These are phyloP conservation scores for Gomphus sp. DNA, from an alignment of 1,284 basidiomycete species.

Conservation along the genomic window DNA sequence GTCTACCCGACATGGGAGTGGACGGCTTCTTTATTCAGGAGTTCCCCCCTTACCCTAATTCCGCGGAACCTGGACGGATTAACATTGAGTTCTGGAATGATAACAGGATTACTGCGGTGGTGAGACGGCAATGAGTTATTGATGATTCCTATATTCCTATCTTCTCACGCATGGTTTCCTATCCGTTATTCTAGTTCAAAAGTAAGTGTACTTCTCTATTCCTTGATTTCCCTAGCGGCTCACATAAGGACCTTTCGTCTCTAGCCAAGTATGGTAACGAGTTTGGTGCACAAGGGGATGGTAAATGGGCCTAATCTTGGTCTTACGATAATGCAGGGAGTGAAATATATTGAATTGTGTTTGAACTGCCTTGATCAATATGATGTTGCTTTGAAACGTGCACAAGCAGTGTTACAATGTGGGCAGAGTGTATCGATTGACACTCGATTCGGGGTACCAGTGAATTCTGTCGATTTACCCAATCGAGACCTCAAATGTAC, in stretches of 20 bases:
- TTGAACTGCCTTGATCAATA: neutral
- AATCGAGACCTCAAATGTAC: too few relatives aligned
- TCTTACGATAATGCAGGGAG: too few relatives aligned
- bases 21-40: neutral
- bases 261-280: neutral
- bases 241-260: neutral
- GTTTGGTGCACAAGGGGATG: neutral
- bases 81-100: neutral
- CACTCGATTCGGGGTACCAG: too few relatives aligned
- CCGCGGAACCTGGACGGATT: neutral
- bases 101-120: neutral
- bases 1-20: neutral
- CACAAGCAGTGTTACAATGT: too few relatives aligned
- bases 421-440: too few relatives aligned
- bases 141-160: neutral
- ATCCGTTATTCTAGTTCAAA: neutral
- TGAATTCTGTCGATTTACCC: too few relatives aligned
- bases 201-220: slow-evolving; percentile 36
- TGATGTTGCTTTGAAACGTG: neutral
- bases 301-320: neutral
- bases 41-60: neutral
- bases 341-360: neutral
- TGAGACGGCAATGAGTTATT: neutral
- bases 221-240: neutral
- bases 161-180: neutral